These are phyloP conservation scores for Anthracocystis walkeri DNA, from an alignment of 1,284 basidiomycete species.

Conservation along the genomic window DNA sequence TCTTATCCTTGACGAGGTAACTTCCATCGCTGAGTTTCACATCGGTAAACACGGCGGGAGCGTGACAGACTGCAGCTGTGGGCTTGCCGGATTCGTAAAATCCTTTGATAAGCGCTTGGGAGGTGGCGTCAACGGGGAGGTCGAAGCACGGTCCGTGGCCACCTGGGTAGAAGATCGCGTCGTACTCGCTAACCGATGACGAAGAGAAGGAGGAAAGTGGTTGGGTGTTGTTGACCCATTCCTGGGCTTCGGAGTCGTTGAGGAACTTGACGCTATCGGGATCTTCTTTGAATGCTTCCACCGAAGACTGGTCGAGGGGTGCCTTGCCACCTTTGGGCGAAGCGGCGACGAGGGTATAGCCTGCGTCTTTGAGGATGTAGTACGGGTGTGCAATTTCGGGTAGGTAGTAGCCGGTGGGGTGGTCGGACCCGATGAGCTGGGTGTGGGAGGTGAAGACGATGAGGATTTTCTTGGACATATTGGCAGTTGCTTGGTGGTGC, in stretches of 20 bases:
- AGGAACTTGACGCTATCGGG: slow-evolving; percentile 76
- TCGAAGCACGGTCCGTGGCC: slow-evolving; percentile 71
- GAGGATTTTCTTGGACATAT: slow-evolving; percentile 72
- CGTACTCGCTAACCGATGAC: slow-evolving; percentile 73
- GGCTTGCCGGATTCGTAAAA: slow-evolving; percentile 60
- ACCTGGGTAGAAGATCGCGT: slow-evolving; percentile 82
- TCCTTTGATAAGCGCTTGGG: slow-evolving; percentile 48
- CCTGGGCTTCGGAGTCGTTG: slow-evolving; percentile 73
- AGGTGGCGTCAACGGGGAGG: slow-evolving; percentile 53
- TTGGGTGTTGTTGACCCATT: slow-evolving; percentile 75
- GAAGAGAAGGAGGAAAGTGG: slow-evolving; percentile 76
- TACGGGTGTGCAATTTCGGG: slow-evolving; percentile 82
- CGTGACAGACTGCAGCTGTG: slow-evolving; percentile 61
- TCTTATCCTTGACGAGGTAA: slow-evolving; percentile 73
- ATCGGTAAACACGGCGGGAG: slow-evolving; percentile 58
- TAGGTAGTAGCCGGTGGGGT: slow-evolving; percentile 73
- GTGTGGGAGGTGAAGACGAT: slow-evolving; percentile 81
- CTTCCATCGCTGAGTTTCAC: slow-evolving; percentile 58
- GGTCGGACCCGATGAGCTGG: slow-evolving; percentile 75
- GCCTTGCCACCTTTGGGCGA: slow-evolving; percentile 79
- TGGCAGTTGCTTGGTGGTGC: no score
- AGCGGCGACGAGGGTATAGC: slow-evolving; percentile 78
- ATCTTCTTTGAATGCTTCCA: slow-evolving; percentile 75
- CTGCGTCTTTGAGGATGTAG: slow-evolving; percentile 75
- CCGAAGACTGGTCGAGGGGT: slow-evolving; percentile 77